Percentiles rank a stretch among this genome's conserved stretches.
These are phyloP conservation scores for Cadophora luteo-olivacea DNA, from an alignment of 2,329 filamentous ascomycete genomes.

Conservation along the genomic window DNA sequence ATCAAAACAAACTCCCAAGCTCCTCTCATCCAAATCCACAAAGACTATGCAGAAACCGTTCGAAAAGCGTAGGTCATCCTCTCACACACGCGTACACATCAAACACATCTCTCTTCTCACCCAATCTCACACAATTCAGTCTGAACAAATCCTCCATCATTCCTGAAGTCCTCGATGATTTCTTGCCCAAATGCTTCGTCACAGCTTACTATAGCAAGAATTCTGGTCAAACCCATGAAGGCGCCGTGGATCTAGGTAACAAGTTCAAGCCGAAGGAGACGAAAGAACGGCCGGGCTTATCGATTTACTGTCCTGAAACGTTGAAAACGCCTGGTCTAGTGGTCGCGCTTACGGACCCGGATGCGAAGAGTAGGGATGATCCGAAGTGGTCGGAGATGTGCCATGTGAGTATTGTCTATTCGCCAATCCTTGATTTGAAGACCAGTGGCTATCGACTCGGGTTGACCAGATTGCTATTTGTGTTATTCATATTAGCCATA, in stretches of 20 bases:
- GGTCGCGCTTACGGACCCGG: constrained; percentile 61
- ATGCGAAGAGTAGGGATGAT: constrained; percentile 59
- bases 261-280: constrained; percentile 41
- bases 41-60: constrained; percentile 32
- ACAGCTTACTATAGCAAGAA: constrained; percentile 53
- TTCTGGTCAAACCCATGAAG: constrained; percentile 36
- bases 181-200: constrained; percentile 58
- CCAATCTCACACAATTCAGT: constrained; percentile 15
- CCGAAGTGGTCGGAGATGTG: constrained; percentile 64
- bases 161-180: constrained; percentile 58
- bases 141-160: constrained; percentile 37
- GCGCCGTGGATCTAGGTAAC: constrained; percentile 54
- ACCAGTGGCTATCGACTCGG: no score
- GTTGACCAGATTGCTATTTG: no score
- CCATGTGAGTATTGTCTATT: constrained; percentile 45
- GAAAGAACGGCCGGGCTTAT: constrained; percentile 40
- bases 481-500: no score
- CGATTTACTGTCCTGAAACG: constrained; percentile 41
- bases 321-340: constrained; percentile 46
- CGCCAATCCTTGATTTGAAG: no score
- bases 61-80: constrained; percentile 18
- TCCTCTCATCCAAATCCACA: constrained; percentile 32
- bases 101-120: constrained; percentile 26
- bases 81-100: neutral
- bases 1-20: constrained; percentile 19